Percentiles rank a stretch among this genome's conserved stretches.
Conservation (phyloP, 495 filamentous ascomycete species). For the Penicillium pulvis region DNA sequence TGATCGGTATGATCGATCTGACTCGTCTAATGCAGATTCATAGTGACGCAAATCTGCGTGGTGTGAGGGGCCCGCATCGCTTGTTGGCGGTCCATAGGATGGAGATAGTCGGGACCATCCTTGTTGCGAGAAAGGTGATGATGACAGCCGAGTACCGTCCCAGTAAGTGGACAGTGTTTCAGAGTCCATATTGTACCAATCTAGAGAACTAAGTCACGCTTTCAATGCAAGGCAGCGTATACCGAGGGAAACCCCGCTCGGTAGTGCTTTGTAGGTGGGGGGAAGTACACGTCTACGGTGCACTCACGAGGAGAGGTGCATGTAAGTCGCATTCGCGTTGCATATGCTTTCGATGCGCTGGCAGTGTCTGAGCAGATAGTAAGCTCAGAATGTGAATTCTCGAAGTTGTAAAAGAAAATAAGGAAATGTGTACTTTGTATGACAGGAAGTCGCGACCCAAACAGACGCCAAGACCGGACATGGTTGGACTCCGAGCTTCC, state of each 20-base stretch:
- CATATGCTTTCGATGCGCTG: conserved; percentile 23
- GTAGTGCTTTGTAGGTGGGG: conserved; percentile 8
- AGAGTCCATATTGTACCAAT: conserved; percentile 35
- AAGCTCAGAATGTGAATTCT: neutral
- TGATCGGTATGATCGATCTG: conserved; percentile 31
- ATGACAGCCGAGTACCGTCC: conserved; percentile 33
- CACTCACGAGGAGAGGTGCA: conserved; percentile 23
- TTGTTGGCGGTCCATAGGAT: conserved; percentile 28
- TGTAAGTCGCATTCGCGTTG: conserved; percentile 23
- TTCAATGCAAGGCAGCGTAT: conserved; percentile 26
- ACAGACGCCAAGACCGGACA: conserved; percentile 29
- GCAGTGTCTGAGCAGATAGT: conserved; percentile 8
- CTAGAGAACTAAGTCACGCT: conserved; percentile 10
- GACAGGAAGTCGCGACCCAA: conserved; percentile 8
- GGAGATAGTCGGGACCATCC: conserved; percentile 34
- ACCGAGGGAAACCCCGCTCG: conserved; percentile 24
- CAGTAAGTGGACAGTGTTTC: conserved; percentile 30
- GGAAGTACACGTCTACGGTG: conserved; percentile 17
- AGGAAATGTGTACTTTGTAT: neutral
- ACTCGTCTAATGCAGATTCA: conserved; percentile 32
- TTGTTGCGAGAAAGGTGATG: conserved; percentile 33
- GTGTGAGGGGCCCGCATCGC: conserved; percentile 25
- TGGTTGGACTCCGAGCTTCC: conserved; percentile 18
- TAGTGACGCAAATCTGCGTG: conserved; percentile 26
- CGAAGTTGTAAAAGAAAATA: neutral